A percentile compares a stretch with the other conserved stretches of the same genome.
Conservation (phyloP, 257 asterid species). For the Solanum dulcamara region DNA sequence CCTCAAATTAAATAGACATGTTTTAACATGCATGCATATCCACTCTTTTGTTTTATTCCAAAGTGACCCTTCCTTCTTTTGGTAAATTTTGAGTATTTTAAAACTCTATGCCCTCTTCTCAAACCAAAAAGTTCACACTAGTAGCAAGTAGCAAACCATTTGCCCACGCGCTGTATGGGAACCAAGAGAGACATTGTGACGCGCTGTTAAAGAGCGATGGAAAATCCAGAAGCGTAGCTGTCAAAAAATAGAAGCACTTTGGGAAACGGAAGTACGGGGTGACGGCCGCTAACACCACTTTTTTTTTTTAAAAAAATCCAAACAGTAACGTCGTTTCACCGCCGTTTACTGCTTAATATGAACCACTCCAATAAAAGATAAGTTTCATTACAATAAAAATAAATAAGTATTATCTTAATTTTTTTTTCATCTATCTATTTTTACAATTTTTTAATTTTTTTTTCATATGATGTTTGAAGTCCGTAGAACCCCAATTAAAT, state of each 20-base stretch:
- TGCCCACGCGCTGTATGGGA: neutral
- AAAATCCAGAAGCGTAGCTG: neutral
- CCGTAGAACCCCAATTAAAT: too few species aligned
- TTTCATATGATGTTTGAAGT: too few species aligned
- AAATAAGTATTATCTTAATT: too few species aligned
- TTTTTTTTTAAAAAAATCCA: neutral
- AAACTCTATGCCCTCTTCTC: neutral
- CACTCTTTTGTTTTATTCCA: neutral
- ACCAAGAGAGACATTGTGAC: neutral
- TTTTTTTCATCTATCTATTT: too few species aligned
- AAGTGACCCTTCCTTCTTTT: neutral
- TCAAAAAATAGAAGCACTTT: neutral
- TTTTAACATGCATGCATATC: neutral
- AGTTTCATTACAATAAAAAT: too few species aligned
- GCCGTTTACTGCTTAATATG: slow-evolving; percentile 41
- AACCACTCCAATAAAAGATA: too few species aligned
- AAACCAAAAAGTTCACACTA: neutral
- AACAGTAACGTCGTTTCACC: slow-evolving; percentile 69
- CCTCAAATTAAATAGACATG: too few species aligned
- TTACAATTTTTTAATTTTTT: neutral
- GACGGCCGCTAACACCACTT: slow-evolving; percentile 32
- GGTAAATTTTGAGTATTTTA: neutral
- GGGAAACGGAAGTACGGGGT: slow-evolving; percentile 52
- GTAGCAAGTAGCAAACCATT: neutral
- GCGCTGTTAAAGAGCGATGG: neutral